phyloP scores from a whole-genome alignment of 2,329 filamentous ascomycete species.

The Pseudopithomyces maydicus region DNA sequence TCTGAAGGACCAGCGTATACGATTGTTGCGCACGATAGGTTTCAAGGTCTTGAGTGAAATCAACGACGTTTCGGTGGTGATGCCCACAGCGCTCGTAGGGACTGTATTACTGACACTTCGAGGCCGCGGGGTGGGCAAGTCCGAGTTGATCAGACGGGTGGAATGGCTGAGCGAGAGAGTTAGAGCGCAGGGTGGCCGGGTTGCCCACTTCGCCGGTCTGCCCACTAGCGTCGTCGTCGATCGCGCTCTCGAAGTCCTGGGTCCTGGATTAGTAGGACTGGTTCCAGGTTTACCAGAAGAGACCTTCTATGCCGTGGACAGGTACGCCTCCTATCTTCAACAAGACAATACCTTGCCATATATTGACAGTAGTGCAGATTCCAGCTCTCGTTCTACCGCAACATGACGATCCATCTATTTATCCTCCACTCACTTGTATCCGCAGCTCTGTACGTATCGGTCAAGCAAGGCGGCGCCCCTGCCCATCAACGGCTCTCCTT shows the following conservation, averaged over 20 bases:
- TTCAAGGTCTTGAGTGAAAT: conserved; percentile 94
- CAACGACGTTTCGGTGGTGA: conserved; percentile 94
- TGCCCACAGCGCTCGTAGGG: conserved; percentile 95
- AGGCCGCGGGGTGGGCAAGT: conserved; percentile 87
- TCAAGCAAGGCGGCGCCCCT: conserved; percentile 89
- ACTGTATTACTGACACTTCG: conserved; percentile 90
- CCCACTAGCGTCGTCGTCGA: conserved; percentile 84
- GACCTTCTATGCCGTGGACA: conserved; percentile 92
- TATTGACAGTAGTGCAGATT: conserved; percentile 58
- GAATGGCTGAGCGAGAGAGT: conserved; percentile 88
- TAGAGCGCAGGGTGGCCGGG: conserved; percentile 82
- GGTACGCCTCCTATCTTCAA: conserved; percentile 42
- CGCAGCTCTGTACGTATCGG: conserved; percentile 84
- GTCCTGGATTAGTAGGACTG: conserved; percentile 82
- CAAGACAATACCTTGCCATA: conserved; percentile 7
- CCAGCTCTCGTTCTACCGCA: conserved; percentile 96
- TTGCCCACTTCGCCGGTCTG: conserved; percentile 87
- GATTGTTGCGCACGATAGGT: conserved; percentile 81
- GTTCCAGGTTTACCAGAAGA: conserved; percentile 82
- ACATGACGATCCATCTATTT: conserved; percentile 99
- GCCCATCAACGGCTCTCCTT: conserved; percentile 80
- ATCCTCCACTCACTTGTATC: conserved; percentile 91
- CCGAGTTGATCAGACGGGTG: conserved; percentile 82
- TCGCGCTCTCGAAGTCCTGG: conserved; percentile 87
- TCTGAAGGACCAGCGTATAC: conserved; percentile 61